A percentile compares a stretch with the other conserved stretches of the same genome.
Evolutionary conservation across 164 flowering plant species (phyloP).

Genomic region (Magnolia kwangsiensis): DNA sequence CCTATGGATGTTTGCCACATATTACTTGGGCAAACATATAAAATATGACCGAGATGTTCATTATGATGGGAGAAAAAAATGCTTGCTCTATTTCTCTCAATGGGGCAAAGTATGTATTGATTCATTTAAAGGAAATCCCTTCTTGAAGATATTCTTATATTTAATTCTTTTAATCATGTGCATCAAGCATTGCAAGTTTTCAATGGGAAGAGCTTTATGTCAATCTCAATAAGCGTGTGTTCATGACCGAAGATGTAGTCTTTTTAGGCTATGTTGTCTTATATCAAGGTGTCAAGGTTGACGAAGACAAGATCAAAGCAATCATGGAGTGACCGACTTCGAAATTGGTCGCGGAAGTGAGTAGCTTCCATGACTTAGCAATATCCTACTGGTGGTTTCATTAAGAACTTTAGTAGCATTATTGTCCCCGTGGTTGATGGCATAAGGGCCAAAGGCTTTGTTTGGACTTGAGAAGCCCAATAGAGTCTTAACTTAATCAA

Average conservation of each 20-base stretch:
- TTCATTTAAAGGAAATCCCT: neutral
- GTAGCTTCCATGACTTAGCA: neutral
- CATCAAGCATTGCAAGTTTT: neutral
- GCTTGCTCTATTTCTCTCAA: neutral
- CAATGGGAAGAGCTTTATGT: neutral
- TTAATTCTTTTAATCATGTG: neutral
- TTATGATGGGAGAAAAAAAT: neutral
- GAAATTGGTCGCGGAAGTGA: neutral
- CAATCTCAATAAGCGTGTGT: conserved; percentile 5
- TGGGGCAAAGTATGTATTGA: neutral
- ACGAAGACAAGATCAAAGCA: too few relatives aligned
- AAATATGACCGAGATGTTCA: neutral
- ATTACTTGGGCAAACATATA: too few relatives aligned
- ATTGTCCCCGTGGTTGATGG: neutral
- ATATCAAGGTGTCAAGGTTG: too few relatives aligned
- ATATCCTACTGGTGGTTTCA: neutral
- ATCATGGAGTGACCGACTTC: neutral
- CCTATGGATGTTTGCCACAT: too few relatives aligned
- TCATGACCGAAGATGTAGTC: neutral
- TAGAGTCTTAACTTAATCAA: too few relatives aligned
- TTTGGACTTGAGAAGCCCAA: too few relatives aligned
- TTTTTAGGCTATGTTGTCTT: too few relatives aligned
- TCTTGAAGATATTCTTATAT: conserved; percentile 6
- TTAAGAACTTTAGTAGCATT: neutral
- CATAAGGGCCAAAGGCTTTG: neutral